Base-by-base conservation (phyloP, 805 yeast genomes). In the Spathaspora sp. region DNA sequence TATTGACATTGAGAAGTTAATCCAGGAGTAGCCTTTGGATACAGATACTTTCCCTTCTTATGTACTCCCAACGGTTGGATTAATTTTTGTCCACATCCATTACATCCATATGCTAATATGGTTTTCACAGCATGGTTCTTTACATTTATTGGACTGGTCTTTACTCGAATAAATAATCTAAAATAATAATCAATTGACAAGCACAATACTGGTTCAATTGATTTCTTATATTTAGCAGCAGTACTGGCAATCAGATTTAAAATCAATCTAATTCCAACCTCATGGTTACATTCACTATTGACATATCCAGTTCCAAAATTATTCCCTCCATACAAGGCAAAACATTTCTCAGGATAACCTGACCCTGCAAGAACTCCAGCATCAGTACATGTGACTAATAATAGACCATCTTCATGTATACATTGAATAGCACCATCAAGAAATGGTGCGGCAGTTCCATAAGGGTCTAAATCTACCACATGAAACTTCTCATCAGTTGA, bases 381-480 rank as follows among this genome's bases (percentile, higher is more conserved):
- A 70, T 94, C 99, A 0, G 99, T 94, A 67, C 99, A 94, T 0
- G 99, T 94, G 2, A 94, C 93, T 48, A 94, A 72, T 57, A 94
- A 69, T 43, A 94, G 62, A 1, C 98, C 99, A 51, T 86, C 92
- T 58, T 92, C 91, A 47, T 79, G 80, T n/a, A 92, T 80, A 31
- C 86, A 74, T 61, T 90, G 96, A 31, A 94, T 75, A 0, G 98
- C 97, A 31, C 94, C 83, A 66, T 94, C 99, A 28, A 94, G 77
- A 65, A 94, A 94, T 7, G 99, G 99, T 0, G 97, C 82, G 0
- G 97, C 99, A 0, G 97, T 87, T 29, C 99, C 99, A 64, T 94
- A 94, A 0, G 99, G 99, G 68, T 94, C 99, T 48, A 94, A 77
- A 69, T 94, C 99, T 52, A 94, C 82, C 2, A 89, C 88, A 64